These are phyloP conservation scores for Hygrocybe punicea DNA, from an alignment of 768 basidiomycete genomes.

Conservation along the genomic window DNA sequence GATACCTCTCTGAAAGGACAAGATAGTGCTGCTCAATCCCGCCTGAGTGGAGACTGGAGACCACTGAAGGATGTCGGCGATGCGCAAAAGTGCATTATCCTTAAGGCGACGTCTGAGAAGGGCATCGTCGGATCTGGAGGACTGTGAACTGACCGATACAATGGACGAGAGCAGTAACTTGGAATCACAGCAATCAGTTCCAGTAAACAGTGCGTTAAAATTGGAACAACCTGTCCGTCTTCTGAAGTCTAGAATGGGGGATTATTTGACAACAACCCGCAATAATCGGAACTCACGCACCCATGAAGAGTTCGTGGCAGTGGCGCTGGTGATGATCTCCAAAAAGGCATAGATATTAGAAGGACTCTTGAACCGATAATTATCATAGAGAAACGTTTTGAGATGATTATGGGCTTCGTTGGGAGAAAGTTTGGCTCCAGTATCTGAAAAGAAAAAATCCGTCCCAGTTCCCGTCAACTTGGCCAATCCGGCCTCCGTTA, in stretches of 20 bases:
- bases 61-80: conserved; percentile 50
- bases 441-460: conserved; percentile 42
- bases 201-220: not conserved
- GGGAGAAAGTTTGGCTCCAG: conserved; percentile 36
- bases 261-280: conserved; percentile 2
- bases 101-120: conserved; percentile 15
- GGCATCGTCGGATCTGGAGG: not conserved
- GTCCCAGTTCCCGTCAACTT: conserved; percentile 43
- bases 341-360: conserved; percentile 49
- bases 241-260: conserved; percentile 37
- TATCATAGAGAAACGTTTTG: conserved; percentile 42
- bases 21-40: conserved; percentile 28
- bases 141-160: conserved; percentile 32
- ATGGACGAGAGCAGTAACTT: conserved; percentile 42
- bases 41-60: conserved; percentile 38
- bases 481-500: conserved; percentile 45
- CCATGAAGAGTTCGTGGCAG: conserved; percentile 39
- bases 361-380: conserved; percentile 41
- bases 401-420: conserved; percentile 46
- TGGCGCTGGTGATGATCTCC: conserved; percentile 36
- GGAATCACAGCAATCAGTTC: not conserved
- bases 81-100: conserved; percentile 50
- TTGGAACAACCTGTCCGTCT: conserved; percentile 47
- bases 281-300: conserved; percentile 26
- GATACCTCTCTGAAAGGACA: conserved; percentile 61